Percentiles rank a stretch among this genome's conserved stretches.
Conservation (phyloP, 2,329 filamentous ascomycete species). For the Scedosporium apiospermum region DNA sequence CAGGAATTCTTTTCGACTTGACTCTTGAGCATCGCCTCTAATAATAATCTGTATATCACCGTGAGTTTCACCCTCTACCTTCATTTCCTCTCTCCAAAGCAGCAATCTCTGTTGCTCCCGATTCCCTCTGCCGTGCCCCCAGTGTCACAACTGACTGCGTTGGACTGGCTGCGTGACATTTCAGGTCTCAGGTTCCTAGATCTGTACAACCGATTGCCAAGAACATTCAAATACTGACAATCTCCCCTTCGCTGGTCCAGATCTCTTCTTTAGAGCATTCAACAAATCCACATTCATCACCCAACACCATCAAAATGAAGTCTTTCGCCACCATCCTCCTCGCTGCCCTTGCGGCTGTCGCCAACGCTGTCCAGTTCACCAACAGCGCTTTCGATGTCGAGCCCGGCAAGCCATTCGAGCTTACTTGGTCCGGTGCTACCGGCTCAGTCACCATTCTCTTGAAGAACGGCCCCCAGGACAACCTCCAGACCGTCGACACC, state of each 20-base stretch:
- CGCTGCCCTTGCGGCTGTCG: constrained; percentile 39
- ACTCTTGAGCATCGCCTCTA: not conserved
- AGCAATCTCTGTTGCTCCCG: not conserved
- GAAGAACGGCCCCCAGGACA: constrained; percentile 40
- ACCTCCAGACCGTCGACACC: constrained; percentile 29
- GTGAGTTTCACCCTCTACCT: not conserved
- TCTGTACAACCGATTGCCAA: not conserved
- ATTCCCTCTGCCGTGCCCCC: not conserved
- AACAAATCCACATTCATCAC: not conserved
- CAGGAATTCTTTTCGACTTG: not conserved
- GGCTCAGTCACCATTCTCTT: constrained; percentile 41
- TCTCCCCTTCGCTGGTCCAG: not conserved
- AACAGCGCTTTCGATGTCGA: constrained; percentile 41
- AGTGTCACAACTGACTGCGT: not conserved
- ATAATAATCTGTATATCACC: not conserved
- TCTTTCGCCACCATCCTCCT: constrained; percentile 42
- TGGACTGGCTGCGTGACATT: not conserved
- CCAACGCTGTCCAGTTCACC: constrained; percentile 26
- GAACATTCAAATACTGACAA: not conserved
- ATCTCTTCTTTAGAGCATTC: not conserved
- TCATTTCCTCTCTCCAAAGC: not conserved
- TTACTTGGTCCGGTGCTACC: constrained; percentile 40
- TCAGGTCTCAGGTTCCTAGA: not conserved
- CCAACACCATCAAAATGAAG: constrained; percentile 37
- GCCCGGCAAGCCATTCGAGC: constrained; percentile 38